Evolutionary conservation across 225 moss, liverwort and hornwort species (phyloP).

Genomic region (Pleurozium schreberi): DNA sequence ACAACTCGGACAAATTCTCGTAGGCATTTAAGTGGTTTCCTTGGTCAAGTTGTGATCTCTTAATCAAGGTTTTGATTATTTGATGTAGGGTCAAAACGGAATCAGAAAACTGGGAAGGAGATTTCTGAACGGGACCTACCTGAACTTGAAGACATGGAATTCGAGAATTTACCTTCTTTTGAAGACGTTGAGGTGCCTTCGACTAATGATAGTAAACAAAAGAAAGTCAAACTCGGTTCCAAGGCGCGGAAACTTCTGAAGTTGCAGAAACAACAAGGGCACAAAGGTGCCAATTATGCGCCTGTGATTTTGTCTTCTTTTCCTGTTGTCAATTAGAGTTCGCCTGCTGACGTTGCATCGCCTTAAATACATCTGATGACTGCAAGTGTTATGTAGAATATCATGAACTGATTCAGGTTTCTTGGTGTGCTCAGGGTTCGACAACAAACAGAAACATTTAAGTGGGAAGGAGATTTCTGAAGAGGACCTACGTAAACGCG

Average conservation of each 20-base stretch:
- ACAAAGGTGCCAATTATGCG: slow-evolving; percentile 5
- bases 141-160: slow-evolving; percentile 22
- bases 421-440: neutral
- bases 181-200: slow-evolving; percentile 6
- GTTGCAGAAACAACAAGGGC: slow-evolving; percentile 24
- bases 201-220: neutral
- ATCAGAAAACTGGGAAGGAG: neutral
- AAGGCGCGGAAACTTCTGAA: slow-evolving; percentile 45
- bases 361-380: neutral
- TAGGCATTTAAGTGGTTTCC: neutral
- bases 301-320: neutral
- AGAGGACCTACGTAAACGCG: slow-evolving; percentile 8
- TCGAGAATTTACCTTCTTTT: neutral
- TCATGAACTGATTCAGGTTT: neutral
- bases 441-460: neutral
- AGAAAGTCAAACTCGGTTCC: slow-evolving; percentile 36
- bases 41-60: neutral
- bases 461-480: neutral
- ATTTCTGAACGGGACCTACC: neutral
- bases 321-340: neutral
- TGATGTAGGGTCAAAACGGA: neutral
- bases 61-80: neutral
- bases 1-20: neutral
- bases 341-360: neutral
- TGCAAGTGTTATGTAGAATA: neutral